Evolutionary conservation across 805 yeast species (phyloP).

Genomic region (Saccharomycopsis synnaedendra): DNA sequence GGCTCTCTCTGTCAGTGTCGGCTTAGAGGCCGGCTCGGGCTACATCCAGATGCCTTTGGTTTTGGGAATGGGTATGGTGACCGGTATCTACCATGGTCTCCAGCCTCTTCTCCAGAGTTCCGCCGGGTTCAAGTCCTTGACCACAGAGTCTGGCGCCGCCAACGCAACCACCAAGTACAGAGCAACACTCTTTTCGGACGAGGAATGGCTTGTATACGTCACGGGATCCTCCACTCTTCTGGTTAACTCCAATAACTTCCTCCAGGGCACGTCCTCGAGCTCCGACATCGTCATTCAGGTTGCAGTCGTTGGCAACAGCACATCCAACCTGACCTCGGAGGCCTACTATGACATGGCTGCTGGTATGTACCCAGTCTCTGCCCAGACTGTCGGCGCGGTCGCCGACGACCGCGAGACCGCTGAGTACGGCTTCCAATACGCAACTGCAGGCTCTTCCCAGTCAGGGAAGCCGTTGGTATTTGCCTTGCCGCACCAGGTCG

Average conservation of each 20-base stretch:
- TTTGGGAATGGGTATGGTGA: constrained; percentile 72
- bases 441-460: constrained; percentile 33
- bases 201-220: constrained; percentile 60
- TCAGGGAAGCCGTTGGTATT: constrained; percentile 37
- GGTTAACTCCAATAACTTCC: constrained; percentile 23
- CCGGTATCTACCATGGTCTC: constrained; percentile 48
- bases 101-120: constrained; percentile 45
- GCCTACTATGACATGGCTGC: constrained; percentile 45
- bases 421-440: constrained; percentile 31
- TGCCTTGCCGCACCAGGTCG: constrained; percentile 60
- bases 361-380: constrained; percentile 46
- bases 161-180: constrained; percentile 41
- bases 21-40: constrained; percentile 22
- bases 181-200: constrained; percentile 41
- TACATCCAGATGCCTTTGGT: constrained; percentile 47
- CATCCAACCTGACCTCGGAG: constrained; percentile 24
- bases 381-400: constrained; percentile 31
- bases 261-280: constrained; percentile 33
- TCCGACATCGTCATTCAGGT: constrained; percentile 49
- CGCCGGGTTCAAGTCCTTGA: constrained; percentile 51
- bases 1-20: constrained; percentile 14
- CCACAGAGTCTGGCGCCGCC: constrained; percentile 27
- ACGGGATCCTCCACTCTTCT: constrained; percentile 22
- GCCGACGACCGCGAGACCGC: constrained; percentile 24
- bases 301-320: constrained; percentile 21